Base-by-base conservation (phyloP, 1,284 basidiomycete species). In the Cryptococcus jaspeensis region DNA sequence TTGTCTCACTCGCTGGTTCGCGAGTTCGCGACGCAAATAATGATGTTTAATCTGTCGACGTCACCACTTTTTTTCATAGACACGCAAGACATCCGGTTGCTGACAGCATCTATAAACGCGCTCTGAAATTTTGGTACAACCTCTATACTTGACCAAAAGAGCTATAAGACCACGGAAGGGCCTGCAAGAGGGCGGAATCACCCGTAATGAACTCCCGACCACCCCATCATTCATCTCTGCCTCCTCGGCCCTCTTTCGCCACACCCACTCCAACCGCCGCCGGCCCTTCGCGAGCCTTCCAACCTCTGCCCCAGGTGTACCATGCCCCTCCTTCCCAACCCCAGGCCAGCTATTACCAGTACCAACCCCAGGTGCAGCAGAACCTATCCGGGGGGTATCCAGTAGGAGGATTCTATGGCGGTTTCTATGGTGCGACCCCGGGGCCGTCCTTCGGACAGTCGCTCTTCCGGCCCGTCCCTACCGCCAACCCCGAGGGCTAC, bases 401-500 rank as follows among this genome's bases (percentile, higher is more conserved):
- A 9, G 25, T 42, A 12, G 46, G 37, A 5, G 38, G 36, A 6
- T 52, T 46, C 51, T 49, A 52, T 46, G 25, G 40, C 28, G 28
- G 28, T 18, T 11, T 45, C 23, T 48, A 49, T 32, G 37, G 11
- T 20, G 28, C 28, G n/a, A 12, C 28, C 20, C 28, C 28, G 5
- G 52, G 32, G 5, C 53, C 39, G 12, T 52, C 58, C 1, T 63
- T 58, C 44, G 65, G 62, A 25, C 65, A 65, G 41, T 52, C 59
- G 3, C 53, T 65, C 36, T 65, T 64, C 47, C 57, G n/a, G 44
- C 60, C 55, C 44, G 63, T 79, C 18, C 40, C 38, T 16, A 22
- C 39, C n/a, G 62, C 23, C 8, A 84, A 80, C n/a, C 56, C 79
- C 0, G 80, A 83, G 44, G 84, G 84, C 15, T 86, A 85, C 66